Base-by-base conservation (phyloP, 176 grass and related monocot species). In the Cenchrus americanus region DNA sequence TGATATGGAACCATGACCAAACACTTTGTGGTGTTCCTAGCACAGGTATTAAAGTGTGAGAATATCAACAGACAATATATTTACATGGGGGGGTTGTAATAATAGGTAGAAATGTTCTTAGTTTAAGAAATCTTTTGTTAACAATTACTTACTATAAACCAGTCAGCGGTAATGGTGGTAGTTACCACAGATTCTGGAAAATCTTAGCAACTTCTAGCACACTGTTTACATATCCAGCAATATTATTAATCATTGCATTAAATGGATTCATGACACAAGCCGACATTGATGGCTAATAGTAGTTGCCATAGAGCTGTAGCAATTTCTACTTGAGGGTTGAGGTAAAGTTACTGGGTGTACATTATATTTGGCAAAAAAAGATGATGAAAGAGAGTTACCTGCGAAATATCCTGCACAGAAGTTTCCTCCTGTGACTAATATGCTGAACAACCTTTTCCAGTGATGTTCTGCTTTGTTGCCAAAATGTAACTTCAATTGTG, bases 1-100 rank as follows among this genome's bases (percentile, higher is more conserved):
- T 73, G 96, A 99, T 89, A 99, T 90, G 58, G 96, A 99, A 57
- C 96, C 96, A 53, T 98, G 96, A 78, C 92, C 87, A 81, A 99
- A 90, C 86, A 99, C 82, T n/a, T 87, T 90, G 91, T 0, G 93
- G 71, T 54, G 89, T 55, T 73, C 93, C 96, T 98, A 63, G 34
- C 3, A 47, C 17, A 51, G 3, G 79, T 59, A 83, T n/a, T 50
- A 26, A 68, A 19, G 7, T 12, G 57, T 69, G 66, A 82, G 59
- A 78, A 42, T 82, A 73, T 70, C 73, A 68, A 61, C 11, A 57
- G 12, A 24, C 1, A 5, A 12, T 66, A 69, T 69, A 9, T 57
- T 81, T 80, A 41, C 10, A 7, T 22, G 22, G 27, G 41, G 15
- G 7, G 74, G 80, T 70, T 23, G 53, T 6, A 75, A 13, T 9